phyloP scores from a whole-genome alignment of 1,139 yeast genomes.

The Geotrichum histeridarum region DNA sequence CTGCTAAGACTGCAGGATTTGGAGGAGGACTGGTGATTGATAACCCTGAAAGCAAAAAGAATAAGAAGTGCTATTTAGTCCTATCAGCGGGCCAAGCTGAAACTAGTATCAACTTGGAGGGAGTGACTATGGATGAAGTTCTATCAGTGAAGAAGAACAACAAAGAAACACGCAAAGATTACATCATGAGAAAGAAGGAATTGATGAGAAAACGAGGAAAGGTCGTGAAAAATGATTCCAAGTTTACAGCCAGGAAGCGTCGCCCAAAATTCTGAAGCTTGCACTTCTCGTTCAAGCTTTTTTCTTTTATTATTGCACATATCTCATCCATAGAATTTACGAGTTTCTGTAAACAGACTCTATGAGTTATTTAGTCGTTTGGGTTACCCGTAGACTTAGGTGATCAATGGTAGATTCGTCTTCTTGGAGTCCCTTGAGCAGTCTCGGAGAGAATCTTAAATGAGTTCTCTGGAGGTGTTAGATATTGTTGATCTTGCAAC shows the following conservation, averaged over 20 bases:
- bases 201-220: conserved; percentile 89
- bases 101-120: conserved; percentile 63
- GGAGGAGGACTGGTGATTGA: conserved; percentile 94
- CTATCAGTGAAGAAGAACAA: conserved; percentile 46
- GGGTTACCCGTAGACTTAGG: too few relatives aligned
- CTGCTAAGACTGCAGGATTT: conserved; percentile 93
- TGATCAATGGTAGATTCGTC: too few relatives aligned
- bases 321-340: not conserved
- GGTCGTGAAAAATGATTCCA: conserved; percentile 81
- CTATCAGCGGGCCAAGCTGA: conserved; percentile 77
- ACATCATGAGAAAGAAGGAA: conserved; percentile 85
- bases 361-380: too few relatives aligned
- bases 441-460: too few relatives aligned
- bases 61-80: conserved; percentile 84
- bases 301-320: not conserved
- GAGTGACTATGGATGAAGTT: conserved; percentile 70
- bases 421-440: too few relatives aligned
- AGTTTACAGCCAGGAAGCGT: conserved; percentile 91
- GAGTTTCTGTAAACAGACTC: not conserved
- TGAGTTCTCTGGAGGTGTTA: too few relatives aligned
- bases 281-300: not conserved
- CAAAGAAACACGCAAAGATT: conserved; percentile 67
- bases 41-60: conserved; percentile 87
- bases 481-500: too few relatives aligned
- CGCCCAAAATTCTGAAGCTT: conserved; percentile 60